Evolutionary conservation across 805 yeast species (phyloP), one percentile per base, ranked within the genome.

Genomic region (Ascoidea rubescens): DNA sequence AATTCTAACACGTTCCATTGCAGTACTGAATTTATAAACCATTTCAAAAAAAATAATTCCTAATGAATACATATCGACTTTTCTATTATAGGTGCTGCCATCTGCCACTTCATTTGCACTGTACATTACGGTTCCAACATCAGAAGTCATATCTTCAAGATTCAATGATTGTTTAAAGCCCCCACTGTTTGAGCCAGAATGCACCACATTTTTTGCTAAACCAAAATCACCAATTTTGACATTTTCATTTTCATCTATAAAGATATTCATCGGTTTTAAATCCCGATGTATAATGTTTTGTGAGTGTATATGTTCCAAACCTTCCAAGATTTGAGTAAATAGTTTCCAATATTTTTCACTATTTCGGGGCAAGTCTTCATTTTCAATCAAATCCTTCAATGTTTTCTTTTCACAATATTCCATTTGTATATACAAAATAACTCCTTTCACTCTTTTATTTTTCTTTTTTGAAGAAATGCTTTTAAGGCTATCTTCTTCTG

Each of bases 171-270:
- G 54, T 7, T 44, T 44, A 21, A 57, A 45, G 16, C 53, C 51
- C 5, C 62, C 62, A 4, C 58, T 56, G 53, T 37, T 47, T 49
- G 42, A 1, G 48, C 48, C 31, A 10, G 21, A 30, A n/a, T 46
- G 17, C 16, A 50, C 63, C 61, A 87, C 89, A 62, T 83, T 90
- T 58, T 90, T 89, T 0, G 99, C 99, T 53, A 93, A 74, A 0
- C 99, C 99, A 67, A 93, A 93, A 64, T 93, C 99, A 61, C 99
- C 99, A 46, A 93, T 84, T 64, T 93, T 93, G 54, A 93, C 82
- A 61, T 91, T 89, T 58, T 85, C 82, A 1, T 86, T 78, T 57
- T 84, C 85, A 65, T 93, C 99, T 59, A 93, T 89, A 70, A 93
- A 93, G 63, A 93, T 87, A 64, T 93, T 93, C 76, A 87, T 86